These are phyloP conservation scores for Coprinopsis sp. DNA, from an alignment of 768 basidiomycete species.

Conservation along the genomic window DNA sequence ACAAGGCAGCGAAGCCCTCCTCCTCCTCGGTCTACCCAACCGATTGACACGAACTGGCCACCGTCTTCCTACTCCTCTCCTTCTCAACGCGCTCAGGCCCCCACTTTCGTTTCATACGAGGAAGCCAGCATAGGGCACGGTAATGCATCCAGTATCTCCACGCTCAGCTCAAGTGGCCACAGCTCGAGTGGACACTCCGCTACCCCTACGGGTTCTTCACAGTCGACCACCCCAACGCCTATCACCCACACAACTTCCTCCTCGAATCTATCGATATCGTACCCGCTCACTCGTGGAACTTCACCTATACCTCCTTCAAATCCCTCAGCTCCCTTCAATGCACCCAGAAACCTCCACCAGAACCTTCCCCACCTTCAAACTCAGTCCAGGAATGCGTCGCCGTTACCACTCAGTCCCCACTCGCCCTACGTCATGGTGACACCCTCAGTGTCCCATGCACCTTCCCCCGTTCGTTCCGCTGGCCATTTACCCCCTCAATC, in stretches of 20 bases:
- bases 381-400: too few relatives aligned
- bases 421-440: constrained; percentile 13
- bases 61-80: too few relatives aligned
- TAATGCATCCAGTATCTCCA: constrained; percentile 2
- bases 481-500: constrained; percentile 9
- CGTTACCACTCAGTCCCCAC: constrained; percentile 3
- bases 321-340: neutral
- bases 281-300: constrained; percentile 11
- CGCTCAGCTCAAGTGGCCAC: neutral
- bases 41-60: too few relatives aligned
- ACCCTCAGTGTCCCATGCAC: constrained; percentile 12
- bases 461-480: constrained; percentile 7
- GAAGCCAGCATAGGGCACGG: constrained; percentile 2
- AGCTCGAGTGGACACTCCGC: neutral
- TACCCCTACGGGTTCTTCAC: neutral
- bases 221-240: constrained; percentile 4
- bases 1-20: too few relatives aligned
- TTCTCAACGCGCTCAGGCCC: too few relatives aligned
- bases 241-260: constrained; percentile 3
- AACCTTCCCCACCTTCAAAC: too few relatives aligned
- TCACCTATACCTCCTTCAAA: too few relatives aligned
- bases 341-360: too few relatives aligned
- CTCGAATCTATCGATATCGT: constrained; percentile 3
- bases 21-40: too few relatives aligned
- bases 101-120: constrained; percentile 2